phyloP scores from a whole-genome alignment of 23 red algal species.

The Gracilaria domingensis region DNA sequence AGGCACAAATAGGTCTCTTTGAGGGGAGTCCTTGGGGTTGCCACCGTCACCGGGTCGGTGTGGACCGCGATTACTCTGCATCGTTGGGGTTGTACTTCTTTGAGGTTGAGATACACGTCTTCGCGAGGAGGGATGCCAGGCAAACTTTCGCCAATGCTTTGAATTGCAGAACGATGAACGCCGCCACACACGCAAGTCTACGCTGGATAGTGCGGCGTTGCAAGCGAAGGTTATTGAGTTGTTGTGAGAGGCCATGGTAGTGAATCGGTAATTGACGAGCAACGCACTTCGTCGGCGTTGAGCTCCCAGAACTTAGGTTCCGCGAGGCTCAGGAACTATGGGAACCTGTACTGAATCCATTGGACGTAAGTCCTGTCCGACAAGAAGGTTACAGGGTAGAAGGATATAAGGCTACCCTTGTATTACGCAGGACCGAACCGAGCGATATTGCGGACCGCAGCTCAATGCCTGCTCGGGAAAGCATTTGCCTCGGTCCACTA shows the following conservation, averaged over 20 bases:
- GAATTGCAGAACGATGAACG: neutral
- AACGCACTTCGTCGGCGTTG: neutral
- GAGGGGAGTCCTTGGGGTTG: neutral
- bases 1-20: constrained; percentile 59
- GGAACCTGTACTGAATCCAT: too few species aligned
- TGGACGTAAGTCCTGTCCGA: too few species aligned
- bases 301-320: neutral
- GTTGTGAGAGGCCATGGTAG: neutral
- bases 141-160: neutral
- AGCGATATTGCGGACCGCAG: too few species aligned
- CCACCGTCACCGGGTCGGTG: neutral
- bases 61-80: neutral
- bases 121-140: neutral
- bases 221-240: neutral
- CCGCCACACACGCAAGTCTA: neutral
- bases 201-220: neutral
- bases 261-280: neutral
- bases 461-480: too few species aligned
- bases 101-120: neutral
- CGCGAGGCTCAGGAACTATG: too few species aligned
- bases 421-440: too few species aligned
- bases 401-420: too few species aligned
- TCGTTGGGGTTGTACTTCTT: neutral
- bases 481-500: too few species aligned
- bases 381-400: too few species aligned